A percentile compares a stretch with the other conserved stretches of the same genome.
Evolutionary conservation across 805 yeast species (phyloP).

Genomic region (Kuraishia capsulata): DNA sequence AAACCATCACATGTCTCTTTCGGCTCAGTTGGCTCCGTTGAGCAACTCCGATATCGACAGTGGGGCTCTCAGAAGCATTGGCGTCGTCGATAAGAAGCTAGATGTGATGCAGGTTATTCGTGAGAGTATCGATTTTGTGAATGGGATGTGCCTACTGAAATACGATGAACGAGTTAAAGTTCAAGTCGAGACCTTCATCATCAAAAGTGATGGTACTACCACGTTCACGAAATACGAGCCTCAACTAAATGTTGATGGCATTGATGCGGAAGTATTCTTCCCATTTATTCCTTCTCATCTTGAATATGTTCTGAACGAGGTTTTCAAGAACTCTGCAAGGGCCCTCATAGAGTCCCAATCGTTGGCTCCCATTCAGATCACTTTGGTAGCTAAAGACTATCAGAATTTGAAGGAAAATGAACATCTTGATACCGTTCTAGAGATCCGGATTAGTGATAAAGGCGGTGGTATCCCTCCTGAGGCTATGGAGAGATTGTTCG

Average conservation of each 20-base stretch:
- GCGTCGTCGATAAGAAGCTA: conserved; percentile 58
- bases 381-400: conserved; percentile 28
- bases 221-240: neutral
- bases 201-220: conserved; percentile 18
- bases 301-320: conserved; percentile 80
- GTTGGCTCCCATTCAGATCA: conserved; percentile 34
- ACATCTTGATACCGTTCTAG: conserved; percentile 23
- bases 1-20: conserved; percentile 70
- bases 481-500: conserved; percentile 61
- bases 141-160: conserved; percentile 74
- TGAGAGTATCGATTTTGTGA: conserved; percentile 64
- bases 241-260: conserved; percentile 4
- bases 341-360: conserved; percentile 73
- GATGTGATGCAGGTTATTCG: conserved; percentile 55
- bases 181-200: conserved; percentile 32
- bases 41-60: conserved; percentile 25
- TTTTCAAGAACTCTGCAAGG: conserved; percentile 78
- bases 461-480: conserved; percentile 84
- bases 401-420: neutral
- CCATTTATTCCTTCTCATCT: conserved; percentile 85
- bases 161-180: conserved; percentile 69
- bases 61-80: conserved; percentile 39
- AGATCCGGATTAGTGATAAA: conserved; percentile 71
- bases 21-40: conserved; percentile 23
- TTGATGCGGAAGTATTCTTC: conserved; percentile 47